These are phyloP conservation scores for Phytophthora pinifolia DNA, from an alignment of 352 stramenopile genomes.

Conservation along the genomic window DNA sequence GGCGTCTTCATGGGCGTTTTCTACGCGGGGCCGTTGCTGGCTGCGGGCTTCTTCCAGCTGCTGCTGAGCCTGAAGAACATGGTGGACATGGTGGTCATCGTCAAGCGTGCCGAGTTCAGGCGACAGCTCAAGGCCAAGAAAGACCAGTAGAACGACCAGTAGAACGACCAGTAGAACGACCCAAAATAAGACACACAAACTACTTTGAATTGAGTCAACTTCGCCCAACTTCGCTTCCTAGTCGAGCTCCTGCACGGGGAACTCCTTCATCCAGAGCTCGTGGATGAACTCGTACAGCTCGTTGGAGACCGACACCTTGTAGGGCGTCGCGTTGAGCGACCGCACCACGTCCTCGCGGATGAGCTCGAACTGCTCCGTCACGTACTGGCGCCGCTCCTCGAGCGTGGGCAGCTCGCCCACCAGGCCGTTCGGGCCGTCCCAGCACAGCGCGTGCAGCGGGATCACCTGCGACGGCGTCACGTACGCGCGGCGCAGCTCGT, in stretches of 20 bases:
- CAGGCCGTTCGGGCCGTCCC: slow-evolving; percentile 86
- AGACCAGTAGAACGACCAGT: slow-evolving; percentile 34
- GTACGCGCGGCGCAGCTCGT: slow-evolving; percentile 93
- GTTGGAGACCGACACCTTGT: slow-evolving; percentile 92
- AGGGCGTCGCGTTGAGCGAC: slow-evolving; percentile 95
- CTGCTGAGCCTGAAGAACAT: slow-evolving; percentile 79
- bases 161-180: slow-evolving; percentile 9
- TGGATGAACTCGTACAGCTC: slow-evolving; percentile 95
- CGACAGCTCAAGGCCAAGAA: slow-evolving; percentile 55
- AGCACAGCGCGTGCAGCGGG: slow-evolving; percentile 89
- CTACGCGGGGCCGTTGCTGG: slow-evolving; percentile 72
- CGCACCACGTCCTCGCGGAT: slow-evolving; percentile 95
- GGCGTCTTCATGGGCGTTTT: slow-evolving; percentile 87
- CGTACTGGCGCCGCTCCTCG: slow-evolving; percentile 82
- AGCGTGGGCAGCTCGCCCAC: slow-evolving; percentile 65
- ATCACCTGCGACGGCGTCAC: slow-evolving; percentile 93
- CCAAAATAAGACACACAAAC: slow-evolving; percentile 1
- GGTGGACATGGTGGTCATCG: slow-evolving; percentile 74
- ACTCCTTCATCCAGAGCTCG: slow-evolving; percentile 94
- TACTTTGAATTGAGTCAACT: slow-evolving; percentile 28
- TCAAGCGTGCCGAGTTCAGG: slow-evolving; percentile 72
- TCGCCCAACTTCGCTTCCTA: slow-evolving; percentile 39
- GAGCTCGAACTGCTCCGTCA: slow-evolving; percentile 91
- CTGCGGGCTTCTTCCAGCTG: slow-evolving; percentile 77
- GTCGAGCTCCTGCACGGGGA: slow-evolving; percentile 81